Evolutionary conservation across 495 filamentous ascomycete species (phyloP).

Genomic region (Aspergillus affinis): DNA sequence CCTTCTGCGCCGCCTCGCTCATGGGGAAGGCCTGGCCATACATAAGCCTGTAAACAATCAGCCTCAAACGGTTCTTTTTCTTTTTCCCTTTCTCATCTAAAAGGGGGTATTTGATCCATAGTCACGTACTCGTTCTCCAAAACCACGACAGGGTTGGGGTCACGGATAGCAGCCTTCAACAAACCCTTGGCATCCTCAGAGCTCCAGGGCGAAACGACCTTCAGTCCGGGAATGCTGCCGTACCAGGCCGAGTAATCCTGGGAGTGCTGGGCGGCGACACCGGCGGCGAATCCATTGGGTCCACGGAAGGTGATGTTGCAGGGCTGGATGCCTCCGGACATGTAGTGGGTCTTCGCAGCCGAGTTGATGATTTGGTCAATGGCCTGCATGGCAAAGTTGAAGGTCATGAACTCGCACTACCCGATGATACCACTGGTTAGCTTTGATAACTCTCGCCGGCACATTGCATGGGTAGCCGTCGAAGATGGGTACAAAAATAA

Average conservation of each 20-base stretch:
- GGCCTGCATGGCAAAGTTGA: slow-evolving; percentile 99
- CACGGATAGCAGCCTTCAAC: slow-evolving; percentile 94
- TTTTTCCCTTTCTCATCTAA: background rate
- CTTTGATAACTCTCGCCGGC: background rate
- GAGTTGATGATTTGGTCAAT: slow-evolving; percentile 99
- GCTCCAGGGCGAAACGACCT: slow-evolving; percentile 94
- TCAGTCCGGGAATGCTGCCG: slow-evolving; percentile 93
- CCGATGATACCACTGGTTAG: slow-evolving; percentile 11
- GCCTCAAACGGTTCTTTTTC: slow-evolving; percentile 5
- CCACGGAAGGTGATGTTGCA: slow-evolving; percentile 99
- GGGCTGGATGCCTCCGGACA: slow-evolving; percentile 98
- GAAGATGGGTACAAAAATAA: background rate
- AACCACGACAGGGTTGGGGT: slow-evolving; percentile 93
- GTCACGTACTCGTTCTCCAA: slow-evolving; percentile 85
- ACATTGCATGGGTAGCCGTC: background rate
- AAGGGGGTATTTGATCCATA: background rate
- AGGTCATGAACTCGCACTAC: slow-evolving; percentile 99
- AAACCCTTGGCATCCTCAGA: slow-evolving; percentile 98
- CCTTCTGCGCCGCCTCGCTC: slow-evolving; percentile 90
- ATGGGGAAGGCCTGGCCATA: slow-evolving; percentile 94
- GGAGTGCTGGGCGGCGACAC: slow-evolving; percentile 96
- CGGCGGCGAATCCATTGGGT: slow-evolving; percentile 94
- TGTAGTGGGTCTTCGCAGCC: slow-evolving; percentile 98
- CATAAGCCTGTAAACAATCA: slow-evolving; percentile 59
- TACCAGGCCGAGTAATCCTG: slow-evolving; percentile 99